phyloP scores from a whole-genome alignment of 176 grass and related monocot species.

The Saccharum officinarum region DNA sequence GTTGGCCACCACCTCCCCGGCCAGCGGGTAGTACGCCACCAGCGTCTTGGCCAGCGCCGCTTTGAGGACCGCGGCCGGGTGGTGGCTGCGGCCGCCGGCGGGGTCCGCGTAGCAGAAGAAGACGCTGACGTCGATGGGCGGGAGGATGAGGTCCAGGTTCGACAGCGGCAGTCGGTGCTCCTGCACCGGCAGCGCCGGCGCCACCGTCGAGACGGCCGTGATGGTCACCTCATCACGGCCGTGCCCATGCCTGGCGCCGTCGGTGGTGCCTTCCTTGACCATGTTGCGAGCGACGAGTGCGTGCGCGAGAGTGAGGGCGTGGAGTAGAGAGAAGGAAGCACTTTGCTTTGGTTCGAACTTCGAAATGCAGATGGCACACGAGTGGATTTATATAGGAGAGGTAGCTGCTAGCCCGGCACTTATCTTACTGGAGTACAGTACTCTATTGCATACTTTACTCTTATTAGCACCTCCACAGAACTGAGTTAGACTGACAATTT shows the following conservation, averaged over 20 bases:
- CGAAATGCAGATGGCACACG: neutral
- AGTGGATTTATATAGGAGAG: slow-evolving; percentile 14
- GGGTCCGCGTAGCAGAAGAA: slow-evolving; percentile 60
- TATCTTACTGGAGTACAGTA: too few species aligned
- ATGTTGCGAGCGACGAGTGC: neutral
- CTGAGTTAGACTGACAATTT: too few species aligned
- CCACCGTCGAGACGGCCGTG: slow-evolving; percentile 31
- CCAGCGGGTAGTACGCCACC: slow-evolving; percentile 69
- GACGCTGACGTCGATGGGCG: slow-evolving; percentile 58
- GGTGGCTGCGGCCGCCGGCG: neutral
- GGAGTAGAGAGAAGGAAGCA: neutral
- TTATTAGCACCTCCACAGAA: too few species aligned
- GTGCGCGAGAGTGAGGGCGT: neutral
- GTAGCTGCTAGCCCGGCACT: neutral
- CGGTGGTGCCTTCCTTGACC: slow-evolving; percentile 34
- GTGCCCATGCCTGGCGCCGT: neutral
- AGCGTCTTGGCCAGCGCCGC: slow-evolving; percentile 55
- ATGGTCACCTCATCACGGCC: slow-evolving; percentile 25
- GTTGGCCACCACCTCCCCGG: slow-evolving; percentile 57
- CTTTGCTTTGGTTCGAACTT: neutral
- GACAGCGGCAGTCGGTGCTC: slow-evolving; percentile 61
- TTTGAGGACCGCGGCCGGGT: slow-evolving; percentile 39
- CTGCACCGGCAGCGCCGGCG: slow-evolving; percentile 42
- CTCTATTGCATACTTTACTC: too few species aligned
- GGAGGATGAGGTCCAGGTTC: slow-evolving; percentile 79